A percentile compares a stretch with the other conserved stretches of the same genome.
phyloP scores from a whole-genome alignment of 495 filamentous ascomycete species.

The Aspergillus homomorphus region DNA sequence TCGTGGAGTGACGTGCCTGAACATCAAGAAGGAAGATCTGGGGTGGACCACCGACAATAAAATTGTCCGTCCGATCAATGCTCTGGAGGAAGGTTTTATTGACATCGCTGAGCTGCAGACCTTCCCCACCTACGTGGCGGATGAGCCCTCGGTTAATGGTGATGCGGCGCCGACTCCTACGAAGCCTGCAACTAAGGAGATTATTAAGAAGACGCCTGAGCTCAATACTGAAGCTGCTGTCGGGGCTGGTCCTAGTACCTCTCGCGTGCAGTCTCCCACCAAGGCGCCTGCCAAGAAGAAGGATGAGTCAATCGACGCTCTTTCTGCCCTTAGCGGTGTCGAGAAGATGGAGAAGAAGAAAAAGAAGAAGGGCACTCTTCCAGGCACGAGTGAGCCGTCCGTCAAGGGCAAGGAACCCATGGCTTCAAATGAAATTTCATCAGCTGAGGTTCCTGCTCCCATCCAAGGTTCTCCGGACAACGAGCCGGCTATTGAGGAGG shows the following conservation, averaged over 20 bases:
- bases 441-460: conserved; percentile 2
- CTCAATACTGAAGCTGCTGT: conserved; percentile 24
- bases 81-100: conserved; percentile 60
- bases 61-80: conserved; percentile 71
- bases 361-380: conserved; percentile 51
- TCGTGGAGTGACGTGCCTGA: conserved; percentile 83
- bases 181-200: conserved; percentile 34
- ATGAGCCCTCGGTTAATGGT: conserved; percentile 51
- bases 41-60: conserved; percentile 88
- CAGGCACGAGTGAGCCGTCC: conserved; percentile 30
- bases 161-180: conserved; percentile 39
- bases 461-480: conserved; percentile 5
- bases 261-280: conserved; percentile 40
- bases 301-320: conserved; percentile 40
- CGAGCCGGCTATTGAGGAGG: conserved; percentile 23
- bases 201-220: conserved; percentile 39
- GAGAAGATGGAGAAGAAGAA: conserved; percentile 58
- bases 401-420: conserved; percentile 32
- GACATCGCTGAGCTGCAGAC: conserved; percentile 50
- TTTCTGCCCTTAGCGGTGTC: conserved; percentile 29
- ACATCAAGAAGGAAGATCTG: conserved; percentile 79
- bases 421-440: conserved; percentile 18
- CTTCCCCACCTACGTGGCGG: conserved; percentile 38
- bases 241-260: conserved; percentile 28
- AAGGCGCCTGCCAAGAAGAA: conserved; percentile 45